Evolutionary conservation across 805 yeast genomes (phyloP).

Genomic region (Candida piceae): DNA sequence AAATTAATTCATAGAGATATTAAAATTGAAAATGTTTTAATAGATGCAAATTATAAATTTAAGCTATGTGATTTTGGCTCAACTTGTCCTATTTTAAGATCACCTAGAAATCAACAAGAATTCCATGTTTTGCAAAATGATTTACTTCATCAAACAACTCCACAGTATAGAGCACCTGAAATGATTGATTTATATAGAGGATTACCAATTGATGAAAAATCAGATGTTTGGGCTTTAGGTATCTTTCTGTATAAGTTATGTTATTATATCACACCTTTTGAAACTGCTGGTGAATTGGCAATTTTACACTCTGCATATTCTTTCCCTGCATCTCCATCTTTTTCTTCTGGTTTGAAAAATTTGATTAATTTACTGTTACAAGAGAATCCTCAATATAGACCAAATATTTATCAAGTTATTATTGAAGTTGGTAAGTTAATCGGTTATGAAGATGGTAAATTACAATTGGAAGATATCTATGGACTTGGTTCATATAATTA

Average conservation of each 20-base stretch:
- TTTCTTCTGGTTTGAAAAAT: conserved; percentile 66
- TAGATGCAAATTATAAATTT: conserved; percentile 62
- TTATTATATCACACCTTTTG: conserved; percentile 94
- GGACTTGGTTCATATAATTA: conserved; percentile 27
- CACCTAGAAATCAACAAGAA: conserved; percentile 72
- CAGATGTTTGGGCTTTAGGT: conserved; percentile 97
- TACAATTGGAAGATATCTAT: conserved; percentile 32
- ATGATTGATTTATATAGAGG: conserved; percentile 88
- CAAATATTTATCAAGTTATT: conserved; percentile 79
- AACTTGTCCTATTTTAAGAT: conserved; percentile 61
- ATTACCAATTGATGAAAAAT: conserved; percentile 81
- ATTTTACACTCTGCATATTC: conserved; percentile 78
- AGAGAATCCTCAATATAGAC: conserved; percentile 77
- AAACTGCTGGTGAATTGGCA: conserved; percentile 80
- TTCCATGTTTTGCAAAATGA: conserved; percentile 78
- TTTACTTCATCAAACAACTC: conserved; percentile 85
- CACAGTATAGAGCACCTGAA: conserved; percentile 93
- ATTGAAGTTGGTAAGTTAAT: conserved; percentile 57
- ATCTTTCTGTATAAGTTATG: conserved; percentile 85
- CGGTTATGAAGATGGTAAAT: conserved; percentile 38
- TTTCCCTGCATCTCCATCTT: conserved; percentile 66
- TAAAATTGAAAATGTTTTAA: conserved; percentile 89
- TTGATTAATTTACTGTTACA: conserved; percentile 75
- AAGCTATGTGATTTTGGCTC: conserved; percentile 95
- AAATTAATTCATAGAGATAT: conserved; percentile 87